A percentile compares a stretch with the other conserved stretches of the same genome.
phyloP scores from a whole-genome alignment of 208 protist species.

The Willaertia magna region DNA sequence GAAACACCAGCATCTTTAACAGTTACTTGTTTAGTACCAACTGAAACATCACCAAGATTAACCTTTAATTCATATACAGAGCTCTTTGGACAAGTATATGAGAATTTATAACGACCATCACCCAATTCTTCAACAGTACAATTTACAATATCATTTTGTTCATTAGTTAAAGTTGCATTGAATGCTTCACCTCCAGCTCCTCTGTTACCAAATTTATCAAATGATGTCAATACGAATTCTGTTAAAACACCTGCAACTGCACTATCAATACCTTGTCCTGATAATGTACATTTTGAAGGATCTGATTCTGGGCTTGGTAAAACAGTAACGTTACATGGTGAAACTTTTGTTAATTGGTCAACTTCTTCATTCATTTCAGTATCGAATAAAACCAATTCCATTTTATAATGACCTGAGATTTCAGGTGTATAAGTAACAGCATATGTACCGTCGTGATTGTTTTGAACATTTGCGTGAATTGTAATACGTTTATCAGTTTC shows the following conservation, averaged over 20 bases:
- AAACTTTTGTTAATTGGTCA: neutral
- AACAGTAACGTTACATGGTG: neutral
- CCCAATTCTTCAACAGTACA: neutral
- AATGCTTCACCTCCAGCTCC: neutral
- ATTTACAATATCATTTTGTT: neutral
- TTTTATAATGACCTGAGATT: neutral
- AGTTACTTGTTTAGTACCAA: neutral
- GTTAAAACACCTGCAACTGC: neutral
- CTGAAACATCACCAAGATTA: neutral
- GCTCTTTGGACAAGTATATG: neutral
- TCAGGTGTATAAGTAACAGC: neutral
- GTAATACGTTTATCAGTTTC: neutral
- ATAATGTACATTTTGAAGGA: neutral
- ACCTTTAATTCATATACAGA: neutral
- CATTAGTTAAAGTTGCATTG: neutral
- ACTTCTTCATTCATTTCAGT: neutral
- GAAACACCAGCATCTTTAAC: slow-evolving; percentile 14
- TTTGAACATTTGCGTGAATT: neutral
- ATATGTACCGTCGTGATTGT: neutral
- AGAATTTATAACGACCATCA: neutral
- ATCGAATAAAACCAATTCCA: neutral
- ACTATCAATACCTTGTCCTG: neutral
- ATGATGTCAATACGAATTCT: neutral
- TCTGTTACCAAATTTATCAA: neutral
- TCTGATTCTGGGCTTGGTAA: neutral